phyloP scores from a whole-genome alignment of 2,329 filamentous ascomycete species.

The Apiospora aurea region DNA sequence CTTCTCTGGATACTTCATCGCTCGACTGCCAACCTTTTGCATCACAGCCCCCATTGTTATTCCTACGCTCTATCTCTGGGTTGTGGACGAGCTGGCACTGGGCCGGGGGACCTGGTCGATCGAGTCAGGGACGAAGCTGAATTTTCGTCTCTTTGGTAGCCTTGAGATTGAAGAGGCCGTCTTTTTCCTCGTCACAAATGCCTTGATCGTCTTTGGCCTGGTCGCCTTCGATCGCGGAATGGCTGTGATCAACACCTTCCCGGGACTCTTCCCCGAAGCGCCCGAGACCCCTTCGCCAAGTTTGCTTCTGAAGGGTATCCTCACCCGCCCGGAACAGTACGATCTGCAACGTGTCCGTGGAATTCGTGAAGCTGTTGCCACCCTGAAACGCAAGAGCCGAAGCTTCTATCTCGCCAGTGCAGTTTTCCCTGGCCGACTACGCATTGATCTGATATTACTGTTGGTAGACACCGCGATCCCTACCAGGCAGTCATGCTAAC shows the following conservation, averaged over 20 bases:
- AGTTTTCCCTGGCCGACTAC: constrained; percentile 70
- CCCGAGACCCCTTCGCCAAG: constrained; percentile 56
- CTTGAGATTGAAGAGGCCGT: constrained; percentile 77
- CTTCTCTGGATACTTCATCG: constrained; percentile 68
- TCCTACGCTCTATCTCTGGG: constrained; percentile 75
- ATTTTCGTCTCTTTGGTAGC: constrained; percentile 66
- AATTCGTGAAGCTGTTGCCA: constrained; percentile 63
- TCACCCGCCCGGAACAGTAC: constrained; percentile 55
- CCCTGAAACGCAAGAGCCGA: constrained; percentile 69
- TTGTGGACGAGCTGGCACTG: constrained; percentile 73
- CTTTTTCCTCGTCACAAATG: constrained; percentile 76
- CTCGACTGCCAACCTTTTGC: constrained; percentile 64
- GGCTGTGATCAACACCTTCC: constrained; percentile 70
- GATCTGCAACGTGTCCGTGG: constrained; percentile 64
- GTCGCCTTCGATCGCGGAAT: constrained; percentile 74
- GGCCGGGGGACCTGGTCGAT: constrained; percentile 77
- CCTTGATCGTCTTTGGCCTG: constrained; percentile 72
- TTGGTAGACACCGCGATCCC: constrained; percentile 41
- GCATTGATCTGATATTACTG: constrained; percentile 72
- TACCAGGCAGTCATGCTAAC: constrained; percentile 27
- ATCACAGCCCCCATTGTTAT: constrained; percentile 66
- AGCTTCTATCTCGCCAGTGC: constrained; percentile 78
- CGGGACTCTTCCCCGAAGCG: constrained; percentile 59
- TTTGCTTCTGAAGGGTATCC: constrained; percentile 59
- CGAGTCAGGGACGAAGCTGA: constrained; percentile 70